Percentiles rank a stretch among this genome's conserved stretches.
phyloP scores from a whole-genome alignment of 2,329 filamentous ascomycete genomes.

The Celoporthe dispersa region DNA sequence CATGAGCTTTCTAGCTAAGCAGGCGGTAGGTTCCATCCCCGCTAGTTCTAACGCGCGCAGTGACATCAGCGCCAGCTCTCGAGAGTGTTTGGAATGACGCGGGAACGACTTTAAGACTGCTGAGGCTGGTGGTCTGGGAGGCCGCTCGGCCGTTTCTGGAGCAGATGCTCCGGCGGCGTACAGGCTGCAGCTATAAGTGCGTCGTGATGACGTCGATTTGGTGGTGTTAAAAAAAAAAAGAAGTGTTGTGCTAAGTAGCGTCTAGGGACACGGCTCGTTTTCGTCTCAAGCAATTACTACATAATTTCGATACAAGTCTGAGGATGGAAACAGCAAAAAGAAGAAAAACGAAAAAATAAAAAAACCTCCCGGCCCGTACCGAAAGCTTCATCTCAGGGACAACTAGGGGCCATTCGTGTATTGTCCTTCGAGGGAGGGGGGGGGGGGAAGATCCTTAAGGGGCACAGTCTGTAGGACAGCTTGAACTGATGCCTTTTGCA shows the following conservation, averaged over 20 bases:
- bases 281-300: background rate
- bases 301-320: background rate
- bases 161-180: background rate
- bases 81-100: background rate
- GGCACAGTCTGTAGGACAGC: background rate
- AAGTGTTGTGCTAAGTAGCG: background rate
- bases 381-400: background rate
- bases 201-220: slow-evolving; percentile 12
- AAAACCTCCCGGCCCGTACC: background rate
- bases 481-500: background rate
- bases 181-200: background rate
- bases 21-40: background rate
- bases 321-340: background rate
- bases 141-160: slow-evolving; percentile 8
- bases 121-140: background rate
- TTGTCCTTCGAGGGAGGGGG: background rate
- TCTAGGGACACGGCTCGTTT: background rate
- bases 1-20: background rate
- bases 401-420: background rate
- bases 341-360: background rate
- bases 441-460: background rate
- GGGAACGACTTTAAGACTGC: background rate
- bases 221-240: background rate
- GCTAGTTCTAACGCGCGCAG: background rate
- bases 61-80: slow-evolving; percentile 3